Percentiles rank a stretch among this genome's conserved stretches.
phyloP scores from a whole-genome alignment of 2,329 filamentous ascomycete species.

The Alternaria sp. region DNA sequence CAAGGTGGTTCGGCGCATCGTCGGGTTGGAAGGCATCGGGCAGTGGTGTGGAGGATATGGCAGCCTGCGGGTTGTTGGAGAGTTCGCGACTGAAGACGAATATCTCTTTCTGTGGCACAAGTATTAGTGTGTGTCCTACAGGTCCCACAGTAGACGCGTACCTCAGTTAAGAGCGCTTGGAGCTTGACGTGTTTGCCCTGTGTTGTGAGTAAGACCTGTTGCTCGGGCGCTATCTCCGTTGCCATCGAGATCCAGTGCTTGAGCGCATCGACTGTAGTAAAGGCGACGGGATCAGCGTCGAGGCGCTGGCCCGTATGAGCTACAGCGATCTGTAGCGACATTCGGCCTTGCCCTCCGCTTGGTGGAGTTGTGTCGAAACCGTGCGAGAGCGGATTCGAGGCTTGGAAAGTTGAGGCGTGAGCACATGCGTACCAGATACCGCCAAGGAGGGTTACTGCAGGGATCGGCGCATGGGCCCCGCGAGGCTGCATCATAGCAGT shows the following conservation, averaged over 20 bases:
- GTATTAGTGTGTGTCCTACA: slow-evolving; percentile 9
- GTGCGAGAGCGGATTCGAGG: slow-evolving; percentile 16
- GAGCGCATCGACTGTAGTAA: slow-evolving; percentile 82
- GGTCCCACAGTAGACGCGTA: slow-evolving; percentile 46
- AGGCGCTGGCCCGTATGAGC: slow-evolving; percentile 91
- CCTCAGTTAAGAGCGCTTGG: slow-evolving; percentile 81
- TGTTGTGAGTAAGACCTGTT: slow-evolving; percentile 86
- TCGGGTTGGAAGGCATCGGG: slow-evolving; percentile 65
- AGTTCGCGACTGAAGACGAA: slow-evolving; percentile 85
- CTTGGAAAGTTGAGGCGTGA: slow-evolving; percentile 21
- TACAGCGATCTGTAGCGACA: slow-evolving; percentile 89
- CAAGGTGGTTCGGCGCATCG: slow-evolving; percentile 77
- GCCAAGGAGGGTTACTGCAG: slow-evolving; percentile 36
- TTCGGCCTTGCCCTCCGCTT: slow-evolving; percentile 55
- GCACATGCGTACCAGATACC: slow-evolving; percentile 28
- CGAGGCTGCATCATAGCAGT: slow-evolving; percentile 25
- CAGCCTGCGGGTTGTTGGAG: slow-evolving; percentile 53
- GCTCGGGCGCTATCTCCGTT: slow-evolving; percentile 74
- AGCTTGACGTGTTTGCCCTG: slow-evolving; percentile 84
- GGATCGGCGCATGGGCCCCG: slow-evolving; percentile 37
- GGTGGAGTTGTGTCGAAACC: slow-evolving; percentile 24
- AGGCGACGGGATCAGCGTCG: slow-evolving; percentile 75
- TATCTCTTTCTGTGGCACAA: slow-evolving; percentile 73
- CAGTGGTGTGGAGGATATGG: slow-evolving; percentile 60
- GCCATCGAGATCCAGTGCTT: slow-evolving; percentile 79